Evolutionary conservation across 768 basidiomycete species (phyloP), one percentile per base, ranked within the genome.

Genomic region (Tulasnella sp.): DNA sequence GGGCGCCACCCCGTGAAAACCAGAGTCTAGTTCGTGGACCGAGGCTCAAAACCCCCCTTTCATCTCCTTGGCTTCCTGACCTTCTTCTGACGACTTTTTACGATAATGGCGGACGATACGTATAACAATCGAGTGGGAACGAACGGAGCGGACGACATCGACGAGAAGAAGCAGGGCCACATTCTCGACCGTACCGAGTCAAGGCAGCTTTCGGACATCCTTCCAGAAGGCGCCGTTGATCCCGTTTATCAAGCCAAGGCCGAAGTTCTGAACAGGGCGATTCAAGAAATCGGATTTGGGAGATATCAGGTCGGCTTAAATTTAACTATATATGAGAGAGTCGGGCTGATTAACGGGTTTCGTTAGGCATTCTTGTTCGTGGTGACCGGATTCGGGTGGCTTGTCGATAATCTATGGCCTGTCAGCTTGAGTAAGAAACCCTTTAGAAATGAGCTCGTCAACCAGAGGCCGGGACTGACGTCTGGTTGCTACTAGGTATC

Each of bases 331-430:
- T 16, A 37, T 37, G 16, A 31, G 14, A 20, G 31, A 37, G 34
- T n/a, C 7, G 28, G 24, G 31, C 64, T 69, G 11, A 31, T 8
- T 9, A n/a, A n/a, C n/a, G 64, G 64, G 3, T 69, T 69, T 69
- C 31, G 28, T 69, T 50, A n/a, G 76, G 42, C 34, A 41, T 77
- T 48, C 37, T 34, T 94, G 48, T 93, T 94, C 84, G 79, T 90
- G 76, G 91, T 93, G 41, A 89, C 92, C 24, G 93, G 92, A 1
- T 93, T 94, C 85, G 93, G 93, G 76, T 93, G 92, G 92, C 89
- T 93, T 80, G 90, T 92, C 24, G 92, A 93, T 83, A 93, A 91
- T 82, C 88, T 92, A 40, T 93, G 93, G 93, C 92, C 92, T 28
- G 92, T 93, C 83, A 81, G 90, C 84, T 73, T 73, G 78, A 12